These are phyloP conservation scores for Pseudoneurospora amorphoporcata DNA, from an alignment of 495 filamentous ascomycete species.

Conservation along the genomic window DNA sequence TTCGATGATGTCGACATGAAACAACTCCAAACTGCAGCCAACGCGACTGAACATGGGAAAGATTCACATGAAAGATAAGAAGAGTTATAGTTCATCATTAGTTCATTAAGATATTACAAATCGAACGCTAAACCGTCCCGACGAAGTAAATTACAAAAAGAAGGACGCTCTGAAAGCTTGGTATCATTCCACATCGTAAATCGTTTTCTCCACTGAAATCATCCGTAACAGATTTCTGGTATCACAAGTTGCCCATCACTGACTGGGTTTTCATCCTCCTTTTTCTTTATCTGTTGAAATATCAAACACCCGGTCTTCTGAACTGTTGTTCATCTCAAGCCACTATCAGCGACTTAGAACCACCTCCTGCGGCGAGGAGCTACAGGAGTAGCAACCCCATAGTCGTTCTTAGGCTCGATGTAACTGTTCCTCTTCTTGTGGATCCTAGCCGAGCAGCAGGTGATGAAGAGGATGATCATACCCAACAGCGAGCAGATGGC, in stretches of 20 bases:
- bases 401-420: conserved; percentile 6
- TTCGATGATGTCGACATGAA: neutral
- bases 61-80: neutral
- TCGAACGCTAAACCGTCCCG: neutral
- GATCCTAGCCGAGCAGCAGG: conserved; percentile 40
- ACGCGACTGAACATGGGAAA: neutral
- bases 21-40: neutral
- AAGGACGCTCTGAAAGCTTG: neutral
- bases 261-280: neutral
- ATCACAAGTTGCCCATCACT: neutral
- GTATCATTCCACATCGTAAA: neutral
- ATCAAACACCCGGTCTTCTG: neutral
- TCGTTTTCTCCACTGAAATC: neutral
- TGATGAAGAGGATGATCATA: conserved; percentile 46
- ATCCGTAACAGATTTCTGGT: neutral
- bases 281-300: neutral
- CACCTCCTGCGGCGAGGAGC: conserved; percentile 4
- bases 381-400: neutral
- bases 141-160: neutral
- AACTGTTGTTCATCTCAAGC: neutral
- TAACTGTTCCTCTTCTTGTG: conserved; percentile 12
- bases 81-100: neutral
- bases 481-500: conserved; percentile 43
- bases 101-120: neutral
- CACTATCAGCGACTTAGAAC: neutral